Percentiles rank a stretch among this genome's conserved stretches.
Evolutionary conservation across 2,329 filamentous ascomycete species (phyloP).

Genomic region (Tolypocladium ophioglossoides): DNA sequence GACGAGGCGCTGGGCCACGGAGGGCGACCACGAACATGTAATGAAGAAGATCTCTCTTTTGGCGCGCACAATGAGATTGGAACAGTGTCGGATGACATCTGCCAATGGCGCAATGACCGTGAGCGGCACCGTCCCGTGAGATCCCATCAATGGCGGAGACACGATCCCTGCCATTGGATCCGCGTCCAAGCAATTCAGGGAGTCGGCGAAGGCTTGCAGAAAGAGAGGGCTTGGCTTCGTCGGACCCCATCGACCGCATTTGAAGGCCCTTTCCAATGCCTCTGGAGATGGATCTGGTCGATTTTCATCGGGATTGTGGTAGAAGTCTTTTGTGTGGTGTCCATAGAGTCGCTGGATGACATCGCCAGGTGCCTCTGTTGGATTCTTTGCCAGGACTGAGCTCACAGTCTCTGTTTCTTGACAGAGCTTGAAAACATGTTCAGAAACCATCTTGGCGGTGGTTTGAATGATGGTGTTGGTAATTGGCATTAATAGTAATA

Average conservation of each 20-base stretch:
- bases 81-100: slow-evolving; percentile 64
- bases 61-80: slow-evolving; percentile 64
- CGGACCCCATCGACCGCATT: slow-evolving; percentile 59
- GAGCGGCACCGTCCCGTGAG: slow-evolving; percentile 52
- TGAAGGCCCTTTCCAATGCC: slow-evolving; percentile 40
- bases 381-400: slow-evolving; percentile 42
- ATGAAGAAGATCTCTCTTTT: slow-evolving; percentile 63
- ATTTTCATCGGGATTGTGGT: slow-evolving; percentile 4
- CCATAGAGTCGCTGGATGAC: slow-evolving; percentile 45
- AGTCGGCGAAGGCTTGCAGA: slow-evolving; percentile 56
- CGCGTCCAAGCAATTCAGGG: slow-evolving; percentile 42
- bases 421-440: slow-evolving; percentile 38
- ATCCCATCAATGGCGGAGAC: slow-evolving; percentile 41
- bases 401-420: slow-evolving; percentile 44
- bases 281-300: slow-evolving; percentile 11
- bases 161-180: slow-evolving; percentile 40
- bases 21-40: slow-evolving; percentile 67
- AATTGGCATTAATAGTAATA: neutral
- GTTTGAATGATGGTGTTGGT: neutral
- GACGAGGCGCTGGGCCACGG: slow-evolving; percentile 55
- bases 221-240: slow-evolving; percentile 57
- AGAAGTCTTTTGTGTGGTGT: slow-evolving; percentile 13
- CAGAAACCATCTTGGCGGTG: slow-evolving; percentile 16
- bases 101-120: slow-evolving; percentile 47
- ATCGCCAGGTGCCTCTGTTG: slow-evolving; percentile 38